A percentile compares a stretch with the other conserved stretches of the same genome.
Evolutionary conservation across 2,329 filamentous ascomycete species (phyloP).

Genomic region (Paecilomyces variotii): DNA sequence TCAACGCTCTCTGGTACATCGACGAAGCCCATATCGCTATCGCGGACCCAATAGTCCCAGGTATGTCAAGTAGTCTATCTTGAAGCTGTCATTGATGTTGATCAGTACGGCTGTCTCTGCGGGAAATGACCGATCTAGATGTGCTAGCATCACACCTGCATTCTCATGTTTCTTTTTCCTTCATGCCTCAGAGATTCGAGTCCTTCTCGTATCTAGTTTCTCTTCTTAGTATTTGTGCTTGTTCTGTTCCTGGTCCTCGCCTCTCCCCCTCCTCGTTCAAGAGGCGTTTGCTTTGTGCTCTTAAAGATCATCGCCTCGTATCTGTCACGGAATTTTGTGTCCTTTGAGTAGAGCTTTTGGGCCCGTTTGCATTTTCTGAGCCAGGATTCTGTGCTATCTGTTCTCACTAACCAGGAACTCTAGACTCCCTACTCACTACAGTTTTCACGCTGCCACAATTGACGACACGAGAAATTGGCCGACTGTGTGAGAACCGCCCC

Average conservation of each 20-base stretch:
- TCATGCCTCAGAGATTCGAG: background rate
- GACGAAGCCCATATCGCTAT: background rate
- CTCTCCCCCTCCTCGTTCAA: background rate
- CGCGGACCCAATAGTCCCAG: background rate
- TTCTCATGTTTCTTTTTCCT: background rate
- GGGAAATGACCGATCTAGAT: background rate
- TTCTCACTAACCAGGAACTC: background rate
- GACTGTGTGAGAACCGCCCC: background rate
- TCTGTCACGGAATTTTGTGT: no score
- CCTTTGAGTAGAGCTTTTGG: no score
- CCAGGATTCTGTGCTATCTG: background rate
- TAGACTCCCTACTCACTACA: background rate
- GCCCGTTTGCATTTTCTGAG: background rate
- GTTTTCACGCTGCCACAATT: background rate
- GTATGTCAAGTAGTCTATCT: background rate
- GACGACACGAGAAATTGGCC: background rate
- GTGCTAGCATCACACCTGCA: no score
- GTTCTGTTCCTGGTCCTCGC: background rate
- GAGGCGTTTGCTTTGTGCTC: background rate
- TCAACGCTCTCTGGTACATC: background rate
- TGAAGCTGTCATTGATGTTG: background rate
- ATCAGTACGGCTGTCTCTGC: background rate
- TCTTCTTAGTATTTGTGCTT: background rate
- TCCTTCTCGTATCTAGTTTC: background rate
- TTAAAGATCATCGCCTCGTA: background rate